Conservation (phyloP, 139 green algal species). For the Zygnema circumcarinatum region DNA sequence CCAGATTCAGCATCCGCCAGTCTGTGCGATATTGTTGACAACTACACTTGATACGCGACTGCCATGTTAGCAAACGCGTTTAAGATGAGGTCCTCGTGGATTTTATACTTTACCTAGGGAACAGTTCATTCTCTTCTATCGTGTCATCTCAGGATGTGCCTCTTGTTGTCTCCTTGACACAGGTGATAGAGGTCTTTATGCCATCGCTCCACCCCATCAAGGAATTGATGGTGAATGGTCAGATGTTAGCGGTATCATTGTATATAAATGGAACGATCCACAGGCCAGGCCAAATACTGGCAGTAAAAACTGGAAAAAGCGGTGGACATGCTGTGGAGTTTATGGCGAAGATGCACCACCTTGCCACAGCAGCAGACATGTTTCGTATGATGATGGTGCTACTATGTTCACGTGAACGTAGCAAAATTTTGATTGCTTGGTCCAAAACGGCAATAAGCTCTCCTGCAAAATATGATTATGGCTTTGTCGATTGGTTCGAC, state of each 20-base stretch:
- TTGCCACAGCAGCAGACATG: conserved; percentile 30
- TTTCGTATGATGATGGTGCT: conserved; percentile 53
- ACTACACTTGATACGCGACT: too few species aligned
- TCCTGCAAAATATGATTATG: too few species aligned
- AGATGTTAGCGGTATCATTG: conserved; percentile 50
- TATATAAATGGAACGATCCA: conserved; percentile 52
- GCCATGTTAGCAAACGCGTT: too few species aligned
- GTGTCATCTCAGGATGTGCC: background rate
- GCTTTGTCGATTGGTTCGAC: too few species aligned
- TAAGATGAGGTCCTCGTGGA: background rate
- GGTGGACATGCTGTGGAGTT: conserved; percentile 54
- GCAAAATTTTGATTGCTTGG: too few species aligned
- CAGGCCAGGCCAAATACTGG: conserved; percentile 44
- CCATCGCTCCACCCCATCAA: conserved; percentile 48
- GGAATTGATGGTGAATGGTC: conserved; percentile 56
- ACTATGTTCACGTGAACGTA: conserved; percentile 40
- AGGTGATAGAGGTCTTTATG: conserved; percentile 54
- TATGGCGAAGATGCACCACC: conserved; percentile 49
- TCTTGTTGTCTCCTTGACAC: background rate
- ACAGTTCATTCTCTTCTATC: background rate
- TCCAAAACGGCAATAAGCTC: too few species aligned
- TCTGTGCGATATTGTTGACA: too few species aligned
- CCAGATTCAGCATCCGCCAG: too few species aligned
- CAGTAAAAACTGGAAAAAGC: conserved; percentile 51
- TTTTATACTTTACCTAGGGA: background rate